A percentile compares a stretch with the other conserved stretches of the same genome.
These are phyloP conservation scores for Penicillium psychrosexuale DNA, from an alignment of 2,329 filamentous ascomycete genomes.

Conservation along the genomic window DNA sequence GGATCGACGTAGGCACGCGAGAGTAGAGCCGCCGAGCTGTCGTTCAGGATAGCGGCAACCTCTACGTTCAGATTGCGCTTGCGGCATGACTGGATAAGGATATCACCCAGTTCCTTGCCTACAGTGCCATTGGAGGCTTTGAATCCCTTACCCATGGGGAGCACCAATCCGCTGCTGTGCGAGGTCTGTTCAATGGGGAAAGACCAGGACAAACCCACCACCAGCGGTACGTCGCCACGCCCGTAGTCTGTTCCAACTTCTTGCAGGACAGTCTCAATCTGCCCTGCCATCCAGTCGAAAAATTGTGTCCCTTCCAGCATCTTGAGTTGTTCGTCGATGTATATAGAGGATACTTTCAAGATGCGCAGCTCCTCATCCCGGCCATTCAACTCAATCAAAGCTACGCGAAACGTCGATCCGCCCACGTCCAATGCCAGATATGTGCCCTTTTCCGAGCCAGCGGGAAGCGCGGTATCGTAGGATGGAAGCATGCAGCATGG, in stretches of 20 bases:
- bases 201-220: constrained; percentile 64
- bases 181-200: constrained; percentile 66
- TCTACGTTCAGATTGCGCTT: constrained; percentile 55
- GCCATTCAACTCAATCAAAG: constrained; percentile 56
- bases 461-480: constrained; percentile 60
- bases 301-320: constrained; percentile 55
- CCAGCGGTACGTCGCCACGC: constrained; percentile 41
- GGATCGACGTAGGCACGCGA: constrained; percentile 61
- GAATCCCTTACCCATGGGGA: constrained; percentile 66
- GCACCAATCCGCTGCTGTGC: constrained; percentile 53
- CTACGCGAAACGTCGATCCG: constrained; percentile 64
- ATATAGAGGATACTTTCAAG: constrained; percentile 52
- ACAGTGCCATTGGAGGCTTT: constrained; percentile 57
- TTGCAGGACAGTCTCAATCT: constrained; percentile 55
- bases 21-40: constrained; percentile 60
- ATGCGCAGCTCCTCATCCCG: constrained; percentile 53
- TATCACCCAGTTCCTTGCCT: constrained; percentile 57
- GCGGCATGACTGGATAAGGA: constrained; percentile 59
- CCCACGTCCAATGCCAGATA: constrained; percentile 63
- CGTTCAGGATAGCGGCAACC: constrained; percentile 63
- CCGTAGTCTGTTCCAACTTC: constrained; percentile 41
- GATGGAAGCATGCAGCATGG: constrained; percentile 64
- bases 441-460: constrained; percentile 57
- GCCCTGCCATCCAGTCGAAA: constrained; percentile 65
- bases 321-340: constrained; percentile 57